phyloP scores from a whole-genome alignment of 345 rosid genomes.

The Raphanus raphanistrum region DNA sequence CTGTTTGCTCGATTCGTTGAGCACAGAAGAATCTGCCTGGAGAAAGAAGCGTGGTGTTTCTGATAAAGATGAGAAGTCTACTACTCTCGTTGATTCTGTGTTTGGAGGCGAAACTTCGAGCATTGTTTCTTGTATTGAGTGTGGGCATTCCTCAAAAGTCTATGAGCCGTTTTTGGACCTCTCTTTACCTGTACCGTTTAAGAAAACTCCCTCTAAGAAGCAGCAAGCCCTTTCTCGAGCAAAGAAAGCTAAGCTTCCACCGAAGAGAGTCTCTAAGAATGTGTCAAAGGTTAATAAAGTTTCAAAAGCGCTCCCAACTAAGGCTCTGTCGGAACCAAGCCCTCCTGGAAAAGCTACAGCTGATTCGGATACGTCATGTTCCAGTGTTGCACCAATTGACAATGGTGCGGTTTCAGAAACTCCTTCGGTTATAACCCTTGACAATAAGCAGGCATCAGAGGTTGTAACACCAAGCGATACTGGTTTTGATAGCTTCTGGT shows the following conservation, averaged over 20 bases:
- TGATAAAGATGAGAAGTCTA: conserved; percentile 41
- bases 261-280: conserved; percentile 55
- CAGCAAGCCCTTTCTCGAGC: conserved; percentile 52
- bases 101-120: conserved; percentile 91
- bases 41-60: conserved; percentile 48
- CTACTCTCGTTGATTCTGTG: conserved; percentile 66
- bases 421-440: conserved; percentile 19
- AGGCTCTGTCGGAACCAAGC: conserved; percentile 34
- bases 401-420: conserved; percentile 24
- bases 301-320: conserved; percentile 38
- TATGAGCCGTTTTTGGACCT: conserved; percentile 93
- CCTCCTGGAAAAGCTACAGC: conserved; percentile 24
- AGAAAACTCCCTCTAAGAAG: conserved; percentile 66
- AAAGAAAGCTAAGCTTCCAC: conserved; percentile 70
- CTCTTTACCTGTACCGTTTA: conserved; percentile 83
- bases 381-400: too few relatives aligned
- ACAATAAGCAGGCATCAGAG: conserved; percentile 12
- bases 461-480: conserved; percentile 28
- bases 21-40: conserved; percentile 65
- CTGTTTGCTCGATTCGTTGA: conserved; percentile 79
- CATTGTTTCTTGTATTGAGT: conserved; percentile 79
- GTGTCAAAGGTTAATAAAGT: conserved; percentile 53
- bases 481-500: conserved; percentile 34
- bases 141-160: conserved; percentile 82
- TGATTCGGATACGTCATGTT: background rate